A percentile compares a stretch with the other conserved stretches of the same genome.
Conservation (phyloP, 1,284 basidiomycete species). For the Boletellus dicymbophilus region DNA sequence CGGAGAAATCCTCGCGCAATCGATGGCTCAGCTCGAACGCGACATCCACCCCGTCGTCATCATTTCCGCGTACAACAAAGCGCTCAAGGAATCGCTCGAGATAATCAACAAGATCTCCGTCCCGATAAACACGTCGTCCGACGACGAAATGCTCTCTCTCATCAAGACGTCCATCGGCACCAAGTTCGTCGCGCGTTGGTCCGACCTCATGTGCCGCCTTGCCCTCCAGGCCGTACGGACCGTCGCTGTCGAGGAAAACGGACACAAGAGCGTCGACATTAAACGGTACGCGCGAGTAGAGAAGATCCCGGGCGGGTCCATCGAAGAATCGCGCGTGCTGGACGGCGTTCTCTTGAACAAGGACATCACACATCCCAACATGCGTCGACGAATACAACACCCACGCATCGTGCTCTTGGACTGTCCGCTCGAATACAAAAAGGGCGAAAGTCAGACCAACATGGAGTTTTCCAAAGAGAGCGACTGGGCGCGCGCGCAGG, state of each 20-base stretch:
- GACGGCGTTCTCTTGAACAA: constrained; percentile 98
- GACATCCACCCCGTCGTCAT: constrained; percentile 99
- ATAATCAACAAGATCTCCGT: constrained; percentile 89
- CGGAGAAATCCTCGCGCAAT: constrained; percentile 98
- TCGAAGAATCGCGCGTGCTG: constrained; percentile 89
- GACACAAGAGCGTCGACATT: constrained; percentile 90
- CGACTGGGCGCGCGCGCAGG: constrained; percentile 92
- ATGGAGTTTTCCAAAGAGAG: constrained; percentile 96
- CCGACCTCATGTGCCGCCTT: constrained; percentile 95
- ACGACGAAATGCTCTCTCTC: constrained; percentile 92
- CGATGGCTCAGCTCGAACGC: constrained; percentile 89
- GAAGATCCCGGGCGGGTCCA: constrained; percentile 97
- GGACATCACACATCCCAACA: constrained; percentile 98
- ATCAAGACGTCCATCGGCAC: constrained; percentile 99
- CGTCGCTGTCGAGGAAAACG: constrained; percentile 64
- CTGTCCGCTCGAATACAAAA: constrained; percentile 99
- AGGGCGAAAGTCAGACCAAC: constrained; percentile 98
- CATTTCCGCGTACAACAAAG: constrained; percentile 97
- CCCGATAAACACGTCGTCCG: constrained; percentile 87
- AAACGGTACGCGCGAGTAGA: constrained; percentile 98
- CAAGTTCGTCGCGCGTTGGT: constrained; percentile 97
- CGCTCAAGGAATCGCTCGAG: constrained; percentile 87
- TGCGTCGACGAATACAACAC: constrained; percentile 90
- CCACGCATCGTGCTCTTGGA: constrained; percentile 92
- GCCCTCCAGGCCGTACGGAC: constrained; percentile 92